phyloP scores from a whole-genome alignment of 257 asterid species.

The Leptodermis oblonga region DNA sequence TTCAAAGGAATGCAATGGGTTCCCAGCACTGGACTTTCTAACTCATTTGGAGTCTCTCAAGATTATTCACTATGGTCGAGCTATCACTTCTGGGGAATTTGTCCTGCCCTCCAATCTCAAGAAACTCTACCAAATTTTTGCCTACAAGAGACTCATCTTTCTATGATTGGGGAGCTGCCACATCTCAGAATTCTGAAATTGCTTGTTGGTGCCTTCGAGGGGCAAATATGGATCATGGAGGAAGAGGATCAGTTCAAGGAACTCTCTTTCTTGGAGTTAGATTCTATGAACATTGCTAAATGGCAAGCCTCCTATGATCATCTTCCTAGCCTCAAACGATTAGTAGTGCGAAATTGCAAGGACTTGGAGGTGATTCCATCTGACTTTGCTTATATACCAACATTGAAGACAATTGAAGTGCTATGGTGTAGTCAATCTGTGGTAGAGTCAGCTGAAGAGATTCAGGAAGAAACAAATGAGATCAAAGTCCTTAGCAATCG shows the following conservation, averaged over 20 bases:
- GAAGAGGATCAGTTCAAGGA: conserved; percentile 3
- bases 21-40: not conserved
- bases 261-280: not conserved
- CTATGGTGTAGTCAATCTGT: not conserved
- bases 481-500: not conserved
- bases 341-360: not conserved
- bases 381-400: not conserved
- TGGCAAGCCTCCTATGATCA: not conserved
- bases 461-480: not conserved
- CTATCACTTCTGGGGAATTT: not conserved
- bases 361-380: not conserved
- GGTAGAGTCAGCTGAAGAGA: not conserved
- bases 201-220: conserved; percentile 3
- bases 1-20: not conserved
- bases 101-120: not conserved
- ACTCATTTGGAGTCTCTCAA: conserved; percentile 8
- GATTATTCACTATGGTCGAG: not conserved
- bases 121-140: not conserved
- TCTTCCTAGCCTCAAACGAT: not conserved
- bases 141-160: not conserved
- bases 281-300: not conserved
- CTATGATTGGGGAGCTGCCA: not conserved
- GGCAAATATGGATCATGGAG: not conserved
- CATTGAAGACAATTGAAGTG: not conserved
- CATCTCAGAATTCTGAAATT: not conserved